Evolutionary conservation across 163 green algal genomes (phyloP).

Genomic region (Chlorella variabilis): DNA sequence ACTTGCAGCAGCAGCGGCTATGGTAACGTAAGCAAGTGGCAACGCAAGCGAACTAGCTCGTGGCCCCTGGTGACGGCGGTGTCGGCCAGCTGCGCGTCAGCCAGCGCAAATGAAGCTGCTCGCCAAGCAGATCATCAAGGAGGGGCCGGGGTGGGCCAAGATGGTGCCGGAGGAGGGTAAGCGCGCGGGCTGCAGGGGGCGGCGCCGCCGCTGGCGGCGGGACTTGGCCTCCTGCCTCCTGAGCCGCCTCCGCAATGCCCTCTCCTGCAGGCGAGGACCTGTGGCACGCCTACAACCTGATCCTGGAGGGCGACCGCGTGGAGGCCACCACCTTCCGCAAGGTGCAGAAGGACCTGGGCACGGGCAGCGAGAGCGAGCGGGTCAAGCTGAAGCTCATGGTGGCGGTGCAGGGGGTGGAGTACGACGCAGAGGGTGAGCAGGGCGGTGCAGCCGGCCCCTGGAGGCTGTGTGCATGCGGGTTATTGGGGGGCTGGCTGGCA

Average conservation of each 20-base stretch:
- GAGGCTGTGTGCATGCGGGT: no score
- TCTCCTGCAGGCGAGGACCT: slow-evolving; percentile 85
- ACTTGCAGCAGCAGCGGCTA: no score
- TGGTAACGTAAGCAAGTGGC: no score
- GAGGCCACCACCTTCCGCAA: slow-evolving; percentile 92
- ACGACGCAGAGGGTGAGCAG: slow-evolving; percentile 84
- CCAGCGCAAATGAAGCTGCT: slow-evolving; percentile 75
- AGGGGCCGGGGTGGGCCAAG: slow-evolving; percentile 72
- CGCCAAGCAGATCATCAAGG: slow-evolving; percentile 55
- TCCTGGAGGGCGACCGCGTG: slow-evolving; percentile 82
- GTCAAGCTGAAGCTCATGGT: slow-evolving; percentile 89
- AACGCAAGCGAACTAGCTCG: no score
- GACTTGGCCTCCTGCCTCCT: not conserved
- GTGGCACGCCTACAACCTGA: slow-evolving; percentile 95
- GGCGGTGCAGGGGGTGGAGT: slow-evolving; percentile 87
- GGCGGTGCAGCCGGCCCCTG: not conserved
- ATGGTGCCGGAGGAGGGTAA: slow-evolving; percentile 86
- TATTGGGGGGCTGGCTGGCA: no score
- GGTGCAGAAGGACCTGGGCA: slow-evolving; percentile 69
- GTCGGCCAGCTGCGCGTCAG: no score
- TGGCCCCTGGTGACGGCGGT: no score
- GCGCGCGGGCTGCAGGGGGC: not conserved
- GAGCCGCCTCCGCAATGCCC: not conserved
- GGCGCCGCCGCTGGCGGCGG: no score
- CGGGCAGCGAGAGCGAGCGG: slow-evolving; percentile 75